Evolutionary conservation across 768 basidiomycete genomes (phyloP).

Genomic region (Pleurotus citrinopileatus): DNA sequence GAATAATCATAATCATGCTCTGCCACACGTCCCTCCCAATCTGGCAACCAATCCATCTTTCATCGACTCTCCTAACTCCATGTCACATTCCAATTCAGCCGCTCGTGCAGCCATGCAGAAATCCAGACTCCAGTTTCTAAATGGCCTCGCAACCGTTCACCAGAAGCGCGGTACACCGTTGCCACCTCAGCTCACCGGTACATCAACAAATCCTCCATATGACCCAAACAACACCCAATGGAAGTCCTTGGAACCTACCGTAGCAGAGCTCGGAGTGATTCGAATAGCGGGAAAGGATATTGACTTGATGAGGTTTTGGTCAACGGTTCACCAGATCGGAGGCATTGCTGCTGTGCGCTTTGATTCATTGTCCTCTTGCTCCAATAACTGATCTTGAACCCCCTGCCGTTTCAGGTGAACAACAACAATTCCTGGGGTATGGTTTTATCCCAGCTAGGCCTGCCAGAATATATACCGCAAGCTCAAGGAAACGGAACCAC

Average conservation of each 20-base stretch:
- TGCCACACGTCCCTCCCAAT: slow-evolving; percentile 31
- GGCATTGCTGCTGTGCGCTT: slow-evolving; percentile 58
- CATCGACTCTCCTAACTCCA: slow-evolving; percentile 38
- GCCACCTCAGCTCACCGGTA: slow-evolving; percentile 70
- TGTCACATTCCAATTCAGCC: slow-evolving; percentile 34
- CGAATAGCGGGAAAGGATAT: slow-evolving; percentile 72
- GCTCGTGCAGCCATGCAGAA: slow-evolving; percentile 27
- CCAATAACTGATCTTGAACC: slow-evolving; percentile 12
- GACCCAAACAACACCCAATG: slow-evolving; percentile 64
- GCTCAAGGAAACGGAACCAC: slow-evolving; percentile 45
- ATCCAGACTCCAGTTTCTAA: slow-evolving; percentile 59
- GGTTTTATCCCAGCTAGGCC: slow-evolving; percentile 53
- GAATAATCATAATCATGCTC: slow-evolving; percentile 36
- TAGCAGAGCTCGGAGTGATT: slow-evolving; percentile 57
- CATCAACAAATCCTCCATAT: slow-evolving; percentile 48
- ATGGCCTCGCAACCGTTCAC: slow-evolving; percentile 60
- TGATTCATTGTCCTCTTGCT: slow-evolving; percentile 12
- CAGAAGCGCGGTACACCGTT: slow-evolving; percentile 57
- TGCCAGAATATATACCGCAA: slow-evolving; percentile 53
- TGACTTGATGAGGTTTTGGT: slow-evolving; percentile 75
- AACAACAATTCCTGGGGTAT: slow-evolving; percentile 53
- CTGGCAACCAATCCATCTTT: slow-evolving; percentile 32
- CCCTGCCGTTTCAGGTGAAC: slow-evolving; percentile 34
- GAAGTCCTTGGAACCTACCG: slow-evolving; percentile 61
- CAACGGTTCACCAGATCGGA: slow-evolving; percentile 54